Evolutionary conservation across 176 grass and related monocot species (phyloP).

Genomic region (Pharus latifolius): DNA sequence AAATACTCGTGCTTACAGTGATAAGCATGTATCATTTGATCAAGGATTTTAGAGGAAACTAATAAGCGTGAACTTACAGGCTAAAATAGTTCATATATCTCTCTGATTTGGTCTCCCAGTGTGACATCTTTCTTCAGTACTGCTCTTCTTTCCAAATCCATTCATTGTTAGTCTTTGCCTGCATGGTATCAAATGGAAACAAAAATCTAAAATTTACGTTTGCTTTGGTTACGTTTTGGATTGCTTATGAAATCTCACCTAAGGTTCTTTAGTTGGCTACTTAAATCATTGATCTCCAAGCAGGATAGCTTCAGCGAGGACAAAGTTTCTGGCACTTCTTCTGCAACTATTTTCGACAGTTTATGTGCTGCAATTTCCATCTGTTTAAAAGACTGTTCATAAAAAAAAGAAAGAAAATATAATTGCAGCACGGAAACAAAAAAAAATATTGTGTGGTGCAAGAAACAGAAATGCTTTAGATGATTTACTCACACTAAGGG

Average conservation of each 20-base stretch:
- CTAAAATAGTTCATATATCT: background rate
- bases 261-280: constrained; percentile 27
- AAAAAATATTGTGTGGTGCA: background rate
- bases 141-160: constrained; percentile 5
- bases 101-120: background rate
- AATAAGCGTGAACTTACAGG: background rate
- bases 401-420: no score
- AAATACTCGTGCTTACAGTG: background rate
- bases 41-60: background rate
- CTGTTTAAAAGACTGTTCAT: constrained; percentile 14
- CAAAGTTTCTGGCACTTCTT: constrained; percentile 37
- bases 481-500: constrained; percentile 18
- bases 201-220: background rate
- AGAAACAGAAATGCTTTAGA: background rate
- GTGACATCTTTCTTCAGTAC: background rate
- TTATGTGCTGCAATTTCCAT: constrained; percentile 21
- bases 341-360: constrained; percentile 11
- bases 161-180: constrained; percentile 23
- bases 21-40: background rate
- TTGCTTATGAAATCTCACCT: constrained; percentile 13
- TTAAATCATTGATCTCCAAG: constrained; percentile 55
- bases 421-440: background rate
- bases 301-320: constrained; percentile 35
- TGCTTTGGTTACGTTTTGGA: background rate
- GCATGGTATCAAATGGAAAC: background rate